A percentile compares a stretch with the other conserved stretches of the same genome.
Evolutionary conservation across 148 eudicot species (phyloP).

Genomic region (Chenopodium berlandieri): DNA sequence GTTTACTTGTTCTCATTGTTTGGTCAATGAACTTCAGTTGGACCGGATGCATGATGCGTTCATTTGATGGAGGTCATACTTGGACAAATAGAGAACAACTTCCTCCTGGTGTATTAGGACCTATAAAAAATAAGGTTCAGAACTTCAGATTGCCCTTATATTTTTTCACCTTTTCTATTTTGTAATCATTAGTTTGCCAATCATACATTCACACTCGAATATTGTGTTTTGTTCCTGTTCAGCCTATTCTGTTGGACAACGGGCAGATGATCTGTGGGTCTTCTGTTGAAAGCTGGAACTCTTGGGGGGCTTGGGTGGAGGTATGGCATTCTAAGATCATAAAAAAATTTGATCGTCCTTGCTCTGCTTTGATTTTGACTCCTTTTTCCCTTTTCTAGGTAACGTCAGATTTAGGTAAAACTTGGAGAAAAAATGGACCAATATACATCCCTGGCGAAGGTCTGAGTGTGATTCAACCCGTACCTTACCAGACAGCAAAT

Average conservation of each 20-base stretch:
- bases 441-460: constrained; percentile 57
- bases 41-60: constrained; percentile 95
- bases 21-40: constrained; percentile 46
- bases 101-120: constrained; percentile 92
- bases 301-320: constrained; percentile 99
- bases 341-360: not conserved
- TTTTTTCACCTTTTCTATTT: not conserved
- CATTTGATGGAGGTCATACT: constrained; percentile 78
- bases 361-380: not conserved
- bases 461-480: constrained; percentile 90
- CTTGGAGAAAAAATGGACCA: constrained; percentile 91
- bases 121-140: constrained; percentile 80
- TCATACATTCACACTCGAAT: not conserved
- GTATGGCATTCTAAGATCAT: constrained; percentile 29
- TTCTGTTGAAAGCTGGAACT: constrained; percentile 98
- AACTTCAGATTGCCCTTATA: constrained; percentile 7
- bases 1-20: not conserved
- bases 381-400: constrained; percentile 19
- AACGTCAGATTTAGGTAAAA: constrained; percentile 76
- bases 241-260: constrained; percentile 79
- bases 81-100: constrained; percentile 84
- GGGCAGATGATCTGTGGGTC: constrained; percentile 90
- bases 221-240: constrained; percentile 15
- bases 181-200: not conserved
- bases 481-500: constrained; percentile 75